Conservation (phyloP, 495 filamentous ascomycete species). For the Penicillium waksmanii region DNA sequence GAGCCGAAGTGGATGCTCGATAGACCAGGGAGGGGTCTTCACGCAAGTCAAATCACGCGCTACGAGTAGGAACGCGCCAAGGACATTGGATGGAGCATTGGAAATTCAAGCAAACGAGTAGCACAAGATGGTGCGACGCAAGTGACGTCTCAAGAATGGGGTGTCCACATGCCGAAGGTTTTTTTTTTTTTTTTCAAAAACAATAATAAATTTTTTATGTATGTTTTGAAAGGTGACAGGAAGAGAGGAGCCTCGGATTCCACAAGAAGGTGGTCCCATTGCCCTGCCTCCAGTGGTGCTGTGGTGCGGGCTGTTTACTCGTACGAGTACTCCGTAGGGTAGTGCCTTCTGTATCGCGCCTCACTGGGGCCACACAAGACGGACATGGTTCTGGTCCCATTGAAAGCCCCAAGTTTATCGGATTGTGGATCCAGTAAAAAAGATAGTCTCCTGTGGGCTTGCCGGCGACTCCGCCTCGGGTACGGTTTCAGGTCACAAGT, state of each 20-base stretch:
- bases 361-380: not conserved
- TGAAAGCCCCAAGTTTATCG: conserved; percentile 18
- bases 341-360: conserved; percentile 6
- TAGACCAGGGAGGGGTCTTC: conserved; percentile 11
- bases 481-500: conserved; percentile 11
- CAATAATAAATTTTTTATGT: not conserved
- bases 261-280: conserved; percentile 16
- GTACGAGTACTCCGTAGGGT: no score
- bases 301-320: not conserved
- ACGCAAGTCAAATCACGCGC: conserved; percentile 8
- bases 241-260: not conserved
- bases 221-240: conserved; percentile 1
- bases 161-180: conserved; percentile 20
- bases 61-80: not conserved
- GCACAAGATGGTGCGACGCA: conserved; percentile 27
- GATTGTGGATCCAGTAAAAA: conserved; percentile 20
- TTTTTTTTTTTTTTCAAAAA: conserved; percentile 3
- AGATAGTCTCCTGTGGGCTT: conserved; percentile 8
- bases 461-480: conserved; percentile 12
- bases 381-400: conserved; percentile 12
- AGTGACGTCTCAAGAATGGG: conserved; percentile 15
- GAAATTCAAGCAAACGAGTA: conserved; percentile 13
- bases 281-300: conserved; percentile 11
- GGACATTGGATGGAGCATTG: conserved; percentile 5
- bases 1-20: conserved; percentile 7